Conservation (phyloP, 495 filamentous ascomycete species). For the Darksidea phi region DNA sequence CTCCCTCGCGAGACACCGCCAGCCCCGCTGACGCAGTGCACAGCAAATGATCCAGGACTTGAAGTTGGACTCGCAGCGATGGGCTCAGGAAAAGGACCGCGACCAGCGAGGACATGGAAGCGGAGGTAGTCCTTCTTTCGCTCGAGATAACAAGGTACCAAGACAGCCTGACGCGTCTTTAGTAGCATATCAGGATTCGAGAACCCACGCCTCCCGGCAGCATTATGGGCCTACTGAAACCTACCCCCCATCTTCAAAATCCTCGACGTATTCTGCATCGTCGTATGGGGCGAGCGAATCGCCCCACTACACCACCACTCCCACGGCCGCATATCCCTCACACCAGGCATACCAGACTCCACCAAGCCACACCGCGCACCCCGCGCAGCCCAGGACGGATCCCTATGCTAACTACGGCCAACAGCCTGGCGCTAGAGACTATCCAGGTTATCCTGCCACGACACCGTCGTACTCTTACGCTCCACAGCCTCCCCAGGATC, state of each 20-base stretch:
- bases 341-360: neutral
- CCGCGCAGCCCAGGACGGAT: constrained; percentile 13
- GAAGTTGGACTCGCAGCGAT: constrained; percentile 75
- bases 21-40: constrained; percentile 1
- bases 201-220: constrained; percentile 53
- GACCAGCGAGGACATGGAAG: constrained; percentile 39
- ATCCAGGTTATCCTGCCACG: neutral
- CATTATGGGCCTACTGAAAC: constrained; percentile 44
- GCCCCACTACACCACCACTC: constrained; percentile 19
- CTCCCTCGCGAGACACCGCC: neutral
- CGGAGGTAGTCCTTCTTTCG: constrained; percentile 51
- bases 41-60: constrained; percentile 89
- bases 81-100: constrained; percentile 61
- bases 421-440: constrained; percentile 3
- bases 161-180: constrained; percentile 47
- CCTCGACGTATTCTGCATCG: constrained; percentile 2
- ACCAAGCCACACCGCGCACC: neutral
- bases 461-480: constrained; percentile 17
- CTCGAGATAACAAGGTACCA: constrained; percentile 49
- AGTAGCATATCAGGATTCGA: constrained; percentile 53
- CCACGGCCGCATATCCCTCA: neutral
- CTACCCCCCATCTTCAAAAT: neutral
- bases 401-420: constrained; percentile 15
- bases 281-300: neutral
- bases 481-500: constrained; percentile 6